Evolutionary conservation across 2,329 filamentous ascomycete genomes (phyloP), one percentile per base, ranked within the genome.

Genomic region (Colletotrichum sansevieriae): DNA sequence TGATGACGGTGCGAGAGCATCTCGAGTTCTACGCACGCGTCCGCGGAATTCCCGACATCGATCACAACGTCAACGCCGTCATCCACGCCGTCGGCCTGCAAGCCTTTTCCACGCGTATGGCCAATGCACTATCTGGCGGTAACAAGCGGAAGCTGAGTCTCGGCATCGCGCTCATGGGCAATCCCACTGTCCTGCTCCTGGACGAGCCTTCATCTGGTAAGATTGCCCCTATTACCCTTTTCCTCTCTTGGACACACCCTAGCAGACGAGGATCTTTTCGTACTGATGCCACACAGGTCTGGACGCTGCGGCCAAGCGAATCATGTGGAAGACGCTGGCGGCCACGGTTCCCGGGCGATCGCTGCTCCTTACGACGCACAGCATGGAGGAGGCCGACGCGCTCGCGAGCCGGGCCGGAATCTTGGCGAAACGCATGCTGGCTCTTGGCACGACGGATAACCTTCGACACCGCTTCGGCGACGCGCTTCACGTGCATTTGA

Each of bases 381-480:
- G 89, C 56, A 97, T 98, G 94, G 95, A 98, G 78, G 95, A 98
- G 80, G 95, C 95, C 0, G 94, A 97, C 75, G 94, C 94, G 1
- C 84, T 98, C 2, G 95, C 95, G 0, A 90, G 89, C 35, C 87
- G 94, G 1, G 94, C 92, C 0, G 95, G 94, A 12, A 97, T 98
- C 72, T 89, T 98, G 80, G 93, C 94, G 9, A 87, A 88, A 73
- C 87, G 90, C 37, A 97, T 98, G 94, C 84, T 98, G 22, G 95
- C 94, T 0, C 84, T 96, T 9, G 95, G 95, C 4, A 92, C 90
- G 0, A 91, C 90, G 0, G 89, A 94, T 39, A 83, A 90, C 65
- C 83, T 98, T 3, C 86, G 95, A 8, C 85, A 86, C 51, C 88
- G 90, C 63, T 94, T 95, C 75, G 95, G 94, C 10, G 90, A 95